Base-by-base conservation (phyloP, 2,329 filamentous ascomycete species). In the Periglandula ipomoeae region DNA sequence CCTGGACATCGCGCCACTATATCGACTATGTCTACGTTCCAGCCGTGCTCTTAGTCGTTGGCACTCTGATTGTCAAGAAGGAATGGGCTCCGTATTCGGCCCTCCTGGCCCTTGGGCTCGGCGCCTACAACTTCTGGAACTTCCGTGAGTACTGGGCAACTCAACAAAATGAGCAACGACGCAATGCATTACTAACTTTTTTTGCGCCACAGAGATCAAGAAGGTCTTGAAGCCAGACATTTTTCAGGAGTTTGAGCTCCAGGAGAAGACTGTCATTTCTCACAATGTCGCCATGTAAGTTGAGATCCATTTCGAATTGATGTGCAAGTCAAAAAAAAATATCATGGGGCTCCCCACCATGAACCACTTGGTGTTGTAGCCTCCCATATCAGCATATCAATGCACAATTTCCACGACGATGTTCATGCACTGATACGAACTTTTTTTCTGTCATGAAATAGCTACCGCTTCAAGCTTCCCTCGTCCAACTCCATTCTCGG, bases 241-340 rank as follows among this genome's bases (percentile, higher is more conserved):
- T 45, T 96, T 95, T 79, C 89, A 96, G 67, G 81, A 95, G 50
- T 96, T 96, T 65, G 84, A 88, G 66, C 84, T 98, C 59, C 84
- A 86, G 69, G 88, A 97, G 70, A 97, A 96, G 81, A 97, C 85
- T 13, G 79, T 94, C 56, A 84, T 97, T 62, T 95, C 91, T 27
- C 93, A 97, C 81, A 98, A 98, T 76, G 91, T 95, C 52, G 90
- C 91, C 69, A 95, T 98, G 86, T 89, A 71, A 63, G 79, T 69
- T 6, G n/a, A 26, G 30, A 39, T 27, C 39, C 23, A 23, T 15
- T 9, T 41, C 24, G 9, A 10, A 41, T 8, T n/a, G n/a, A n/a
- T n/a, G n/a, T n/a, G n/a, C n/a, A n/a, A n/a, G n/a, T n/a, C n/a
- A n/a, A n/a, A n/a, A n/a, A n/a, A n/a, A n/a, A n/a, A n/a, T n/a